phyloP scores from a whole-genome alignment of 345 rosid genomes.

The Populus nigra region DNA sequence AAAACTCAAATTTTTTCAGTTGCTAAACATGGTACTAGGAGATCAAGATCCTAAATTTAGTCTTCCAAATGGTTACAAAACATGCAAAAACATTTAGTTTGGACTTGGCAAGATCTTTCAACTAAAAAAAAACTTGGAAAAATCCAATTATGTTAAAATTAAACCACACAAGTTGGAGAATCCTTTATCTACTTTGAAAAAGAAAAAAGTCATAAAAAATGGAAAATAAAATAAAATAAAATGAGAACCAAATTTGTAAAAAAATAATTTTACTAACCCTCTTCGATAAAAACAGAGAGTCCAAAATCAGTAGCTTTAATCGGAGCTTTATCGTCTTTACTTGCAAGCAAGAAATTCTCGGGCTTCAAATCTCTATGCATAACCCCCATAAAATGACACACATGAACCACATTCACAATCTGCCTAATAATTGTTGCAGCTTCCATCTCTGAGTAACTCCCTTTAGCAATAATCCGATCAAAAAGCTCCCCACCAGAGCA shows the following conservation, averaged over 20 bases:
- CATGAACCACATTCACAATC: conserved; percentile 35
- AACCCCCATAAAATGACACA: conserved; percentile 36
- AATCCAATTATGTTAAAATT: neutral
- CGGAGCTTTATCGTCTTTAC: conserved; percentile 11
- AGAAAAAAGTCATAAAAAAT: too few species aligned
- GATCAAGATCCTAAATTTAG: neutral
- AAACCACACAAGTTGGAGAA: neutral
- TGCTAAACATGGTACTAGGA: neutral
- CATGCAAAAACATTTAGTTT: neutral
- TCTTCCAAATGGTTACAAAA: neutral
- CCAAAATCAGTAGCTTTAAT: conserved; percentile 35
- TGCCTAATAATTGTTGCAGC: conserved; percentile 22
- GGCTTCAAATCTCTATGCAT: conserved; percentile 38
- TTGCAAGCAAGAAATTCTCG: conserved; percentile 31
- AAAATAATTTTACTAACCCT: conserved; percentile 9
- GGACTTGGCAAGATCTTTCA: neutral
- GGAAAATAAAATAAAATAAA: neutral
- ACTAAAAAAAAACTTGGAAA: neutral
- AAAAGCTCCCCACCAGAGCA: conserved; percentile 40
- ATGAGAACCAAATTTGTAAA: neutral
- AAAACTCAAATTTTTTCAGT: neutral
- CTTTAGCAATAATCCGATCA: conserved; percentile 26
- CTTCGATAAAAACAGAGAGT: conserved; percentile 35
- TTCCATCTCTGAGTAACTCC: conserved; percentile 24
- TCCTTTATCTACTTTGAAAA: neutral